phyloP scores from a whole-genome alignment of 129 eudicot genomes.

The Ambrosia trifida region DNA sequence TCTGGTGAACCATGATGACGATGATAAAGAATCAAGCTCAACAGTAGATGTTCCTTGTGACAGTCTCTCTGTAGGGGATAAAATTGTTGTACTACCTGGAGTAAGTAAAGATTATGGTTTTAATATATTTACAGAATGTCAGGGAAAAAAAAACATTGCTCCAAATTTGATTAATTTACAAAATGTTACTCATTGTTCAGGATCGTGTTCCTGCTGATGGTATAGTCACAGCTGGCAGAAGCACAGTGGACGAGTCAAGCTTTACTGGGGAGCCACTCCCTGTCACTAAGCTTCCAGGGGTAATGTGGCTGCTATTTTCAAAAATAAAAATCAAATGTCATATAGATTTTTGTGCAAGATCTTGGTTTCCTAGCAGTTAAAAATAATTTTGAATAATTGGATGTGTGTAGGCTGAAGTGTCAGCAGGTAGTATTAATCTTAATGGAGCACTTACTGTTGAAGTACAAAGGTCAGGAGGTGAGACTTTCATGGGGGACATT shows the following conservation, averaged over 20 bases:
- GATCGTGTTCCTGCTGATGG: conserved; percentile 99
- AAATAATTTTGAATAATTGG: conserved; percentile 8
- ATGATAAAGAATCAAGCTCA: conserved; percentile 47
- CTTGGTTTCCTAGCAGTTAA: background rate
- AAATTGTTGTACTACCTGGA: conserved; percentile 88
- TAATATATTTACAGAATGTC: conserved; percentile 9
- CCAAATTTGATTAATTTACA: conserved; percentile 7
- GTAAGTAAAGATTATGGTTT: conserved; percentile 47
- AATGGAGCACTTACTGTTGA: conserved; percentile 90
- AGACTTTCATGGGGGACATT: conserved; percentile 92
- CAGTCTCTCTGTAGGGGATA: conserved; percentile 90
- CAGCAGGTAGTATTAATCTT: conserved; percentile 95
- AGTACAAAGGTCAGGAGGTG: conserved; percentile 96
- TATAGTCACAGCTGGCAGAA: conserved; percentile 90
- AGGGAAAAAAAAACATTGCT: background rate
- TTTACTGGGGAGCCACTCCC: conserved; percentile 99
- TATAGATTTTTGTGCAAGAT: conserved; percentile 3
- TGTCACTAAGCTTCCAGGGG: conserved; percentile 97
- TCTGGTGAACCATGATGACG: conserved; percentile 51
- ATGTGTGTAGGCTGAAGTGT: conserved; percentile 72
- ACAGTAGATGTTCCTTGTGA: conserved; percentile 90
- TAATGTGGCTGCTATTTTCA: conserved; percentile 33
- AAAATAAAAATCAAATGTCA: background rate
- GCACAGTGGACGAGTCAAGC: conserved; percentile 96
- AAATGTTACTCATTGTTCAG: conserved; percentile 41